Base-by-base conservation (phyloP, 805 yeast genomes). In the Blastobotrys attinorum region DNA sequence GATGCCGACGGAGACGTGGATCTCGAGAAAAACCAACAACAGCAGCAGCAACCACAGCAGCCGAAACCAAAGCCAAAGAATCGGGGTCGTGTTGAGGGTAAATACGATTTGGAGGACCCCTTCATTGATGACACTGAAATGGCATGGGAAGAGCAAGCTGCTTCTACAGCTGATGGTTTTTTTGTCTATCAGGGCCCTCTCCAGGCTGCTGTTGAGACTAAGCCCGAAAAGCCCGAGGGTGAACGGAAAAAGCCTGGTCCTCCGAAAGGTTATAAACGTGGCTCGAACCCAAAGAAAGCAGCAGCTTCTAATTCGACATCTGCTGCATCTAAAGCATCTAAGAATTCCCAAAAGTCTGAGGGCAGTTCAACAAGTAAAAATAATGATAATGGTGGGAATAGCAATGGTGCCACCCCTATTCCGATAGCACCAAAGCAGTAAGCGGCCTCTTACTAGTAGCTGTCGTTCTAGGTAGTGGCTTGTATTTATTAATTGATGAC, bases 111-210 rank as follows among this genome's bases (percentile, higher is more conserved):
- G 39, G 80, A 84, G 47, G 99, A 92, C 62, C 98, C 97, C 2
- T 92, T 92, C 57, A 92, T 92, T 46, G 99, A 92, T 65, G 98
- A 92, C 63, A 76, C 86, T 13, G 99, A 92, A 63, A 67, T 88
- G 53, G 75, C 78, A 45, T 83, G 92, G 83, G 98, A 92, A 63
- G 96, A 89, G 61, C 94, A 84, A 56, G 79, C 95, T 6, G 89
- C 90, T 2, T 79, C 90, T 1, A 88, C 96, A 0, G 83, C 83
- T 51, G 97, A 92, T 57, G 98, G 97, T 1, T 92, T 89, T 60
- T 92, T 90, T 53, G 96, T 92, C 0, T 92, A 80, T 62, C 85
- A 88, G 69, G 99, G 99, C 0, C 94, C 95, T 2, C 66, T 54
- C 22, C 50, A 54, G 27, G 55, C 48, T 16, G 50, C 48, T 2